Base-by-base conservation (phyloP, 805 yeast species). In the Kodamaea hsintzibuensis region DNA sequence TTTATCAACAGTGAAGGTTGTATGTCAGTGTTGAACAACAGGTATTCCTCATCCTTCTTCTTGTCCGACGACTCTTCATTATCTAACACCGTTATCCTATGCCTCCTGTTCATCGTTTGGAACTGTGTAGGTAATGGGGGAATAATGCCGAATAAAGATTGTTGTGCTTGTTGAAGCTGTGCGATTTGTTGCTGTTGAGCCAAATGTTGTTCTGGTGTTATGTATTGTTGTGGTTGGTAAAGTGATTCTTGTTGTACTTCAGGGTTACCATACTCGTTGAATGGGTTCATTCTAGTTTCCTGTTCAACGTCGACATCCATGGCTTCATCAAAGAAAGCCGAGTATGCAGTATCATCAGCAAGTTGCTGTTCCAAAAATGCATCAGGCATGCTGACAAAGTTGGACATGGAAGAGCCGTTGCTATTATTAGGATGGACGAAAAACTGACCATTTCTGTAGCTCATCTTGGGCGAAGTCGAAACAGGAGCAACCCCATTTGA, bases 181-280 rank as follows among this genome's bases (percentile, higher is more conserved):
- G 33, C 35, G 7, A 37, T 35, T 42, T 54, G 44, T 17, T 55
- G 53, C 48, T 50, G 48, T 42, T 45, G 57, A 14, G 48, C 50
- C 35, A 30, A 30, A 12, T 42, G 46, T 8, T 40, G 47, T 27
- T 8, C 40, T 35, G 16, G 40, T 16, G 55, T 54, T 33, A 39
- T 54, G 22, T 52, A 16, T 44, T 58, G 61, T 38, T 56, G 55
- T 22, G 53, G 55, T 27, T 50, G 51, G 16, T 27, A 50, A 51
- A 30, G 58, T 2, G 43, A 52, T 16, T 27, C 54, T 19, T 48
- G 45, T 14, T 47, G 50, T 13, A 30, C 22, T 54, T 75, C 73
- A 3, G 78, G 79, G 58, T 74, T 69, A 40, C 73, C 79, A 53
- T 75, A 76, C 43, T 70, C 71, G 37, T 68, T 66, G 59, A 76